Base-by-base conservation (phyloP, 2,329 filamentous ascomycete species). In the Penicillium concentricum region DNA sequence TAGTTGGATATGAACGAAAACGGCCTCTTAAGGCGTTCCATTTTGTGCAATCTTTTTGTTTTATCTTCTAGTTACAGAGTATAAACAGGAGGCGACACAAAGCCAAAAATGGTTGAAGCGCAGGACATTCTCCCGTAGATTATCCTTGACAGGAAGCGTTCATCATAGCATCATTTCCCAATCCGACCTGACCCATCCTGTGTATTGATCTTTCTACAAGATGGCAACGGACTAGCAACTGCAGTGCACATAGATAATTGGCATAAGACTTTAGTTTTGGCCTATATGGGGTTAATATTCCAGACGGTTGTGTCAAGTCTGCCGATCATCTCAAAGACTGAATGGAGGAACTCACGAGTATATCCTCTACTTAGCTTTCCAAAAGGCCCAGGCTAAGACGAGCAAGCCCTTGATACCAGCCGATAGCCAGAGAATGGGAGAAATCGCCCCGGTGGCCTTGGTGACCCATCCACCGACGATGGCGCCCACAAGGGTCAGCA, bases 401-500 rank as follows among this genome's bases (percentile, higher is more conserved):
- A 69, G 62, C 2, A 56, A 26, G 22, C 64, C 46, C 30, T 70
- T 70, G 15, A 70, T 61, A 0, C 65, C 67, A 0, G 63, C 67
- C 3, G 59, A 60, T 18, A 70, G 34, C 67, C 67, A 70, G 34
- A 70, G 45, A 5, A 60, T 60, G 3, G 61, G 58, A 18, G 58
- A 63, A 32, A 70, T 68, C 9, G 64, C 54, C 18, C 51, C 55
- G 0, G 67, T 67, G 12, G 56, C 63, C 47, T 67, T 70, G 18
- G 66, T 70, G 15, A 70, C 63, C 66, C 67, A 69, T 30, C 68
- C 68, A 0, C 68, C 68, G 4, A 65, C 45, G 35, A 70, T 68
- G 3, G 68, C 68, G 2, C 68, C 68, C 3, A 68, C 48, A 24
- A 70, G 44, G 1, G 66, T 68, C 28, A 70, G 18, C 1, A 65